Evolutionary conservation across 2,329 filamentous ascomycete species (phyloP).

Genomic region (Xylariomycetidae sp.): DNA sequence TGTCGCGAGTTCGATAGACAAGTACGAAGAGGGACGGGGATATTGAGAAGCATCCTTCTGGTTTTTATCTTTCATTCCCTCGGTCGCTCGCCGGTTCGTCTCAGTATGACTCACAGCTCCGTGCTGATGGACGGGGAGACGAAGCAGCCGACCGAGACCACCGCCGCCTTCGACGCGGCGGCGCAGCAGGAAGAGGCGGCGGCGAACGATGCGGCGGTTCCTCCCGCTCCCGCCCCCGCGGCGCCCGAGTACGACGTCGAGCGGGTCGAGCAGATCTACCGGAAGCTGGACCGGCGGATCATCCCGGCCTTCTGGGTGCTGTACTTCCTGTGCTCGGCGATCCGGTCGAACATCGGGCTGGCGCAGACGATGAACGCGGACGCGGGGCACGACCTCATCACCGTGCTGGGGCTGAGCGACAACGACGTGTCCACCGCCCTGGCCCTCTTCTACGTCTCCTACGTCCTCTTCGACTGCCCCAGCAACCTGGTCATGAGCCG

Average conservation of each 20-base stretch:
- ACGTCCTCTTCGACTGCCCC: constrained; percentile 83
- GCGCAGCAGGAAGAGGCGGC: constrained; percentile 13
- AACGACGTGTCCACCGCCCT: constrained; percentile 79
- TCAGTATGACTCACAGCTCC: constrained; percentile 39
- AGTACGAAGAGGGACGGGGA: too few species aligned
- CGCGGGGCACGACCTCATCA: constrained; percentile 66
- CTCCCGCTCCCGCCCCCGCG: constrained; percentile 10
- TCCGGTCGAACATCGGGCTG: constrained; percentile 85
- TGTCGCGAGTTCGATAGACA: too few species aligned
- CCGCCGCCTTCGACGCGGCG: constrained; percentile 11
- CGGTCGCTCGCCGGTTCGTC: too few species aligned
- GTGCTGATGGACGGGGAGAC: constrained; percentile 28
- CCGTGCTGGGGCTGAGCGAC: constrained; percentile 60
- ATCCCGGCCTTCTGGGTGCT: constrained; percentile 78
- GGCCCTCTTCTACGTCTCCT: constrained; percentile 86
- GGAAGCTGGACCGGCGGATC: constrained; percentile 53
- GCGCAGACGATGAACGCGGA: constrained; percentile 87
- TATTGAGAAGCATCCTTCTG: too few species aligned
- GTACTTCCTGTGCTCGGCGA: constrained; percentile 88
- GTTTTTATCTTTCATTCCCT: too few species aligned
- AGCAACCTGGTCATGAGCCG: constrained; percentile 86
- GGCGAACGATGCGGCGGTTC: constrained; percentile 9
- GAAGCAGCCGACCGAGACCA: constrained; percentile 21
- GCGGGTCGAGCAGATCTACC: constrained; percentile 50
- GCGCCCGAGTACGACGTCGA: constrained; percentile 37